Conservation (phyloP, 371 early-diverging fungal genomes). For the Mucor lusitanicus region DNA sequence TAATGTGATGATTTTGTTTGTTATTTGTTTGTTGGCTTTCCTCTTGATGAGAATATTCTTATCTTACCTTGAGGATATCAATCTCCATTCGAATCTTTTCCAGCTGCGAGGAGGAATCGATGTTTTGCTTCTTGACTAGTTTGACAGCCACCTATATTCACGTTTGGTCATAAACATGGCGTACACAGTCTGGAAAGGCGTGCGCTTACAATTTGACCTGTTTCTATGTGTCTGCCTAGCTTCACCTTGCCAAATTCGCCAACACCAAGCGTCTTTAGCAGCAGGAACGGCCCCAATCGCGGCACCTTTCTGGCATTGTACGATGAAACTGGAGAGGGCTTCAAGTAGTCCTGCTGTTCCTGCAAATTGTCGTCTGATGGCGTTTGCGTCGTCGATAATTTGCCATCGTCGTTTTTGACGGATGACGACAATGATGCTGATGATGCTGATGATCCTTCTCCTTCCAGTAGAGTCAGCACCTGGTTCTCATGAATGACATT, state of each 20-base stretch:
- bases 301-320: conserved; percentile 25
- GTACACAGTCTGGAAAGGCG: no score
- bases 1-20: conserved; percentile 6
- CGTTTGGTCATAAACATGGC: no score
- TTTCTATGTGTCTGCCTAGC: conserved; percentile 88
- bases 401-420: neutral
- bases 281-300: conserved; percentile 90
- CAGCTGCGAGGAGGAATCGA: conserved; percentile 71
- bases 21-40: neutral
- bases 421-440: neutral
- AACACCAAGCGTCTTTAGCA: conserved; percentile 95
- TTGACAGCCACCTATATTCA: conserved; percentile 74
- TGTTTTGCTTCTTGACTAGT: conserved; percentile 75
- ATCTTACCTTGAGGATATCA: conserved; percentile 71
- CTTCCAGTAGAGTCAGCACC: neutral
- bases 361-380: conserved; percentile 18
- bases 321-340: conserved; percentile 37
- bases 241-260: conserved; percentile 99
- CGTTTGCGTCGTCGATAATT: neutral
- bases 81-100: conserved; percentile 83
- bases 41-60: neutral
- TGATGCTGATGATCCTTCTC: neutral
- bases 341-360: conserved; percentile 56
- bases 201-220: conserved; percentile 82
- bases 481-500: neutral